A percentile compares a stretch with the other conserved stretches of the same genome.
Evolutionary conservation across 164 flowering plant species (phyloP).

Genomic region (Platanus orientalis): DNA sequence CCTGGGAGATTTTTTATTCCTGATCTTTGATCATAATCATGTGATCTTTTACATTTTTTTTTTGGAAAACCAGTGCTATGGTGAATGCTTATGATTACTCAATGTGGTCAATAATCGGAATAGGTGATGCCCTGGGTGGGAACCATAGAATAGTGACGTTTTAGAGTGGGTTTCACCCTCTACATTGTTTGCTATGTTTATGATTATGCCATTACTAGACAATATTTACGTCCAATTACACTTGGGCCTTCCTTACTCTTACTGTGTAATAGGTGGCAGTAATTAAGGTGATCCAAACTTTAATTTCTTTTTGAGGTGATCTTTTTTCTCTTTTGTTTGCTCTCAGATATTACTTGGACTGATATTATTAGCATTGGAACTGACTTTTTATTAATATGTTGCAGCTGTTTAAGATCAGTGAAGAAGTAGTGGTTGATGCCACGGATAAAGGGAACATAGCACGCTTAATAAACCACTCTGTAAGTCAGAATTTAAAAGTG

Average conservation of each 20-base stretch:
- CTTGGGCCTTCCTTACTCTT: too few species aligned
- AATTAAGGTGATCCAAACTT: too few species aligned
- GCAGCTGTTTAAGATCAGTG: constrained; percentile 95
- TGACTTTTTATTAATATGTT: constrained; percentile 13
- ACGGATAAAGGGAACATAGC: constrained; percentile 90
- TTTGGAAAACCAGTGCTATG: not conserved
- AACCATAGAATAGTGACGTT: not conserved
- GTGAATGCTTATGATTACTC: not conserved
- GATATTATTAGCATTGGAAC: not conserved
- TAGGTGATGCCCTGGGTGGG: not conserved
- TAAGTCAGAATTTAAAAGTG: constrained; percentile 28
- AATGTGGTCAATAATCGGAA: not conserved
- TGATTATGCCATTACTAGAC: not conserved
- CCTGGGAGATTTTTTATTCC: too few species aligned
- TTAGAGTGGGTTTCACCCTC: not conserved
- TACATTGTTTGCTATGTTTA: not conserved
- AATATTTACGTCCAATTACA: not conserved
- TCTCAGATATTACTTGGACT: not conserved
- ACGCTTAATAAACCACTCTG: constrained; percentile 91
- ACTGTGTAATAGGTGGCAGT: too few species aligned
- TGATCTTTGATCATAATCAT: not conserved
- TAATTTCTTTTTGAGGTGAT: too few species aligned
- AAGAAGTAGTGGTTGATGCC: constrained; percentile 93
- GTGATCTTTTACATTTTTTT: too few species aligned
- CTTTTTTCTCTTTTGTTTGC: too few species aligned